Percentiles rank a stretch among this genome's conserved stretches.
These are phyloP conservation scores for Brassica cretica DNA, from an alignment of 345 rosid genomes.

Conservation along the genomic window DNA sequence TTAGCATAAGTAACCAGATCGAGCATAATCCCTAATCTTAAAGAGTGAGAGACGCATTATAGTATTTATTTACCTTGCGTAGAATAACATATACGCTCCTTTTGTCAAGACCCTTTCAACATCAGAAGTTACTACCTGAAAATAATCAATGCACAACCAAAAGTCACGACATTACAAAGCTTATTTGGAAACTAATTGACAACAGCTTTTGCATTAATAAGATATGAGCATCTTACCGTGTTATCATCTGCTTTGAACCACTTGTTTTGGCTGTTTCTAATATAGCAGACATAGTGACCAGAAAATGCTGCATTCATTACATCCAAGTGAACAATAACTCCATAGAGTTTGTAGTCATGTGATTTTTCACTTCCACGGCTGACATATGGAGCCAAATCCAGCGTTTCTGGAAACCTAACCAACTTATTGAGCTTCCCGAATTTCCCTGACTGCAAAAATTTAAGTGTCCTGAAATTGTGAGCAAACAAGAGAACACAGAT, in stretches of 20 bases:
- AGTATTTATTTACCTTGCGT: conserved; percentile 64
- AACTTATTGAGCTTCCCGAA: conserved; percentile 93
- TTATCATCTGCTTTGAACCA: conserved; percentile 97
- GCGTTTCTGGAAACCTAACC: conserved; percentile 76
- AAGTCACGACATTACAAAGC: too few species aligned
- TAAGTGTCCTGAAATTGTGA: conserved; percentile 22
- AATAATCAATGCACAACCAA: conserved; percentile 21
- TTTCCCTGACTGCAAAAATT: conserved; percentile 76
- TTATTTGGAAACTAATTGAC: background rate
- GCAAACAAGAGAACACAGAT: conserved; percentile 26
- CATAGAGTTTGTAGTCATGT: conserved; percentile 85
- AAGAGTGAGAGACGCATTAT: conserved; percentile 9
- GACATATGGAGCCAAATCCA: conserved; percentile 89
- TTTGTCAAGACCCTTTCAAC: conserved; percentile 63
- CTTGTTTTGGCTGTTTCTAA: conserved; percentile 72
- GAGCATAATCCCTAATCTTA: background rate
- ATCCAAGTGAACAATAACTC: conserved; percentile 95
- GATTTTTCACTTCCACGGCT: conserved; percentile 78
- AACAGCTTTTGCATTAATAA: background rate
- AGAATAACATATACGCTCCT: conserved; percentile 91
- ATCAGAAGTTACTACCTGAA: conserved; percentile 70
- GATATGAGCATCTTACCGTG: conserved; percentile 52
- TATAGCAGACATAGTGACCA: conserved; percentile 93
- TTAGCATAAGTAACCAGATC: conserved; percentile 22
- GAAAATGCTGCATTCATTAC: conserved; percentile 88